Evolutionary conservation across 2,329 filamentous ascomycete species (phyloP), one percentile per base, ranked within the genome.

Genomic region (Fusarium piperis): DNA sequence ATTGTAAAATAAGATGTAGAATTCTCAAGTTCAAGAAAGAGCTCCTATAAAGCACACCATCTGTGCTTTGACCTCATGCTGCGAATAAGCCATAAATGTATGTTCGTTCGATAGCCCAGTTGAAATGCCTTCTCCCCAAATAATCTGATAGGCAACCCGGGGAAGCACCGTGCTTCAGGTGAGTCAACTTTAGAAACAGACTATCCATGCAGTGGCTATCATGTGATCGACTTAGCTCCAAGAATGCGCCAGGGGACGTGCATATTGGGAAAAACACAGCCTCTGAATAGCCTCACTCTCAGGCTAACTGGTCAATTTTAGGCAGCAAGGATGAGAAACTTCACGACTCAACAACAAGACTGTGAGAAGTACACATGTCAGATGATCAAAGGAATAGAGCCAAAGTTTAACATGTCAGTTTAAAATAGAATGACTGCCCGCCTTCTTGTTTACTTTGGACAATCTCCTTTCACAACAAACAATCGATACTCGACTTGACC

Each of bases 291-390:
- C 53, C 53, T 57, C 53, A 57, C 6, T 18, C 11, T 20, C 18
- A 20, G 32, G 30, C 32, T 55, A 26, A 55, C 30, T 26, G 6
- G 32, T 2, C 20, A 8, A 36, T 16, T 53, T 36, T 55, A 55
- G 52, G 52, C 52, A 55, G 52, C 52, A 55, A 26, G n/a, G 48
- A 53, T 53, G 33, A 56, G 52, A 56, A 56, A 48, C 26, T 48
- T 30, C 26, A 48, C 44, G 44, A 18, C 44, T 10, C 23, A 36
- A 36, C 52, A 36, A 11, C 16, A 48, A 30, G 26, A 16, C 26
- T 48, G 44, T 30, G 44, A n/a, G 26, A 18, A 30, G 1, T 13
- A n/a, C 8, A n/a, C 6, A 48, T n/a, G 44, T 30, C 26, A 48
- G 10, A 48, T 48, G 44, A 30, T 9, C 26, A 18, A 18, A 28